Percentiles rank a stretch among this genome's conserved stretches.
phyloP scores from a whole-genome alignment of 495 filamentous ascomycete species.

The Daldinia grandis region DNA sequence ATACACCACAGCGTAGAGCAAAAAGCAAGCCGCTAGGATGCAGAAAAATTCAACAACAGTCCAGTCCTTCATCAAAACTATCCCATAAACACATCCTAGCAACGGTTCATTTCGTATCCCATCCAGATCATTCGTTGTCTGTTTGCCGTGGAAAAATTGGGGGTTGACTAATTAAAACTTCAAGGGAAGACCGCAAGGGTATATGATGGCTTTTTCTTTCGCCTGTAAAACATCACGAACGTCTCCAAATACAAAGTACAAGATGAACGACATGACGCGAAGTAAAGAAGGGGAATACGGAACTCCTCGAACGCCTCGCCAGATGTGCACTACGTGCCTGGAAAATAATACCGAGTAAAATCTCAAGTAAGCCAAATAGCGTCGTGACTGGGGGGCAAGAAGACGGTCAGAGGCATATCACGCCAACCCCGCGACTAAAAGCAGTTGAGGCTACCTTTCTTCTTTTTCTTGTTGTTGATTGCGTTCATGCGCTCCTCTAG shows the following conservation, averaged over 20 bases:
- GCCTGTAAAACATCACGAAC: slow-evolving; percentile 8
- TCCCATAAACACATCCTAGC: slow-evolving; percentile 38
- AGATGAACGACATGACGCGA: slow-evolving; percentile 7
- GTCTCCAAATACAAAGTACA: slow-evolving; percentile 20
- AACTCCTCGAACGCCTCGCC: slow-evolving; percentile 39
- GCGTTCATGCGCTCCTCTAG: slow-evolving; percentile 94
- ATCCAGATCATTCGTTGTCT: slow-evolving; percentile 35
- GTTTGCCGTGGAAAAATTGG: slow-evolving; percentile 21
- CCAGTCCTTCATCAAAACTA: slow-evolving; percentile 13
- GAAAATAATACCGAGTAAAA: slow-evolving; percentile 15
- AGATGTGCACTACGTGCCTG: slow-evolving; percentile 20
- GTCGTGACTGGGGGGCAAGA: slow-evolving; percentile 8
- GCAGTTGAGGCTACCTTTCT: slow-evolving; percentile 95
- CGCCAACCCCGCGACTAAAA: slow-evolving; percentile 67
- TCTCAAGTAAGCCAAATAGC: slow-evolving; percentile 2
- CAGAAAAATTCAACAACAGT: slow-evolving; percentile 22
- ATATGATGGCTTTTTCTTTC: slow-evolving; percentile 18
- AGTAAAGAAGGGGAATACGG: slow-evolving; percentile 10
- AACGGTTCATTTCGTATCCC: slow-evolving; percentile 37
- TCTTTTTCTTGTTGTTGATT: slow-evolving; percentile 92
- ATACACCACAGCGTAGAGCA: slow-evolving; percentile 11
- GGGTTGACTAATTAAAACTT: slow-evolving; percentile 26
- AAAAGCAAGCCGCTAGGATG: slow-evolving; percentile 13
- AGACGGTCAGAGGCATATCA: slow-evolving; percentile 6
- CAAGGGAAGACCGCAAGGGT: slow-evolving; percentile 21